Conservation (phyloP, 441 rosid genomes). For the Flueggea neowawraea region DNA sequence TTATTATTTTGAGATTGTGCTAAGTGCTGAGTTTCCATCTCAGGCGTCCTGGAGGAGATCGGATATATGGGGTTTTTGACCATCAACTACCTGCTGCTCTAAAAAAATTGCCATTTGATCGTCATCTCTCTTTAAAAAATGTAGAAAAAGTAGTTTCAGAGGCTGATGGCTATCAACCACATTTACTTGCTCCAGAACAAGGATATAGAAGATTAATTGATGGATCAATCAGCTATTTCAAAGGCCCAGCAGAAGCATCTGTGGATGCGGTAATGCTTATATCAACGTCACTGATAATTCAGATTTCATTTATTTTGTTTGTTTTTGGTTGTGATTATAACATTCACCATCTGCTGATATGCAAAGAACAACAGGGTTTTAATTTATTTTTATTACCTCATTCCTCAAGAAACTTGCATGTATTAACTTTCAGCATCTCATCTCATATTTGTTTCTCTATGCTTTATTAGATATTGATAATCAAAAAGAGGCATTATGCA, state of each 20-base stretch:
- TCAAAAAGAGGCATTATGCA: too few relatives aligned
- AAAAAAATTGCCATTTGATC: slow-evolving; percentile 93
- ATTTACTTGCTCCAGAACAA: slow-evolving; percentile 99
- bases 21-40: slow-evolving; percentile 20
- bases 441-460: too few relatives aligned
- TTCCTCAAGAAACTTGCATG: too few relatives aligned
- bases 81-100: slow-evolving; percentile 98
- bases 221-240: slow-evolving; percentile 92
- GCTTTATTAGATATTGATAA: too few relatives aligned
- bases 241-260: slow-evolving; percentile 99
- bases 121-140: slow-evolving; percentile 88
- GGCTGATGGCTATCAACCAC: slow-evolving; percentile 99
- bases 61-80: slow-evolving; percentile 94
- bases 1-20: not conserved
- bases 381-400: too few relatives aligned
- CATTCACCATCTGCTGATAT: too few relatives aligned
- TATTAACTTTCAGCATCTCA: too few relatives aligned
- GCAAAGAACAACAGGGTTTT: too few relatives aligned
- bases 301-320: not conserved
- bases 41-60: slow-evolving; percentile 99
- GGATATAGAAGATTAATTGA: slow-evolving; percentile 99
- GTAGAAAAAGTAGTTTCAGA: slow-evolving; percentile 95
- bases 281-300: not conserved
- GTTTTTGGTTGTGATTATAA: too few relatives aligned
- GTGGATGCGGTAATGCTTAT: slow-evolving; percentile 80